Evolutionary conservation across 495 filamentous ascomycete genomes (phyloP).

Genomic region (Aspergillus biplanus): DNA sequence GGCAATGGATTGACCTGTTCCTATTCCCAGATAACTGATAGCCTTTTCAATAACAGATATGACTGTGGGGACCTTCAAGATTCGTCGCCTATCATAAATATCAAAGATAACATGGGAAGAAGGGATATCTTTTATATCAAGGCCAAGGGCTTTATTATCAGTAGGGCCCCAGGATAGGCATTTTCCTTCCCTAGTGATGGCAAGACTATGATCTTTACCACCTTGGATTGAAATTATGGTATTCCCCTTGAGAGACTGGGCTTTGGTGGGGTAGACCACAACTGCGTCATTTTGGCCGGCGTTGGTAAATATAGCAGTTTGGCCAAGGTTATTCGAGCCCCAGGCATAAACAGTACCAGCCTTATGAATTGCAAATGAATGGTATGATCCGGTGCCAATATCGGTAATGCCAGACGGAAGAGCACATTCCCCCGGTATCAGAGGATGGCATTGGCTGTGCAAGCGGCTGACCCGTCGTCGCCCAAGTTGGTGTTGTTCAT

Average conservation of each 20-base stretch:
- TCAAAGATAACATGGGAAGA: slow-evolving; percentile 8
- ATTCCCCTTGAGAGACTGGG: background rate
- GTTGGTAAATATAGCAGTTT: slow-evolving; percentile 12
- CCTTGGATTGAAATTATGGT: slow-evolving; percentile 8
- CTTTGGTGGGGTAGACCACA: slow-evolving; percentile 12
- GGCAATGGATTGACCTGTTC: slow-evolving; percentile 20
- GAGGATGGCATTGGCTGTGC: slow-evolving; percentile 11
- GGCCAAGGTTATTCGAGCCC: slow-evolving; percentile 24
- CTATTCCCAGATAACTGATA: slow-evolving; percentile 1
- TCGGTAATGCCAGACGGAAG: slow-evolving; percentile 11
- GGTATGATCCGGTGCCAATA: slow-evolving; percentile 19
- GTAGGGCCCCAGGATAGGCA: slow-evolving; percentile 24
- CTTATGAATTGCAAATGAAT: slow-evolving; percentile 21
- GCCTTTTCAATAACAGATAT: background rate
- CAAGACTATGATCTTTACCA: slow-evolving; percentile 23
- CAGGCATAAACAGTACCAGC: slow-evolving; percentile 16
- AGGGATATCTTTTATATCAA: slow-evolving; percentile 1
- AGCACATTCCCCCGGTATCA: slow-evolving; percentile 14
- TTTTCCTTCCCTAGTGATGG: slow-evolving; percentile 1
- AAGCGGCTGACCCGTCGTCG: slow-evolving; percentile 8
- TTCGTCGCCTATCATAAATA: slow-evolving; percentile 7
- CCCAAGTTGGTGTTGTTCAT: slow-evolving; percentile 77
- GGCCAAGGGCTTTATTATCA: slow-evolving; percentile 21
- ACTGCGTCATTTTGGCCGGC: slow-evolving; percentile 15
- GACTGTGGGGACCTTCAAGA: slow-evolving; percentile 15